phyloP scores from a whole-genome alignment of 768 basidiomycete genomes.

The Pleurotus platypus region DNA sequence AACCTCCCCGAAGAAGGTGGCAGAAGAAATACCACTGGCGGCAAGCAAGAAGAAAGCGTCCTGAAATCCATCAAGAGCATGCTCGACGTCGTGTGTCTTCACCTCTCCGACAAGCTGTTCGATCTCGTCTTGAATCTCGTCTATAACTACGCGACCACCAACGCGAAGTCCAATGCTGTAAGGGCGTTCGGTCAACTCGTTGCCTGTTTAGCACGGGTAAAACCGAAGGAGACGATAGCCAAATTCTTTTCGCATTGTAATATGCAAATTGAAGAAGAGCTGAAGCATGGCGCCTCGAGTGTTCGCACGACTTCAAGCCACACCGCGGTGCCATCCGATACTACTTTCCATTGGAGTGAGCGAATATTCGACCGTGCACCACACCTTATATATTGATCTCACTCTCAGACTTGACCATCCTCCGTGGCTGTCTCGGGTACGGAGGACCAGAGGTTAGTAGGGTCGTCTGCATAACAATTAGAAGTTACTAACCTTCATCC shows the following conservation, averaged over 20 bases:
- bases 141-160: constrained; percentile 83
- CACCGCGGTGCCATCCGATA: constrained; percentile 75
- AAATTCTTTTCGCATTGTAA: constrained; percentile 80
- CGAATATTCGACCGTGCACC: constrained; percentile 3
- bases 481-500: background rate
- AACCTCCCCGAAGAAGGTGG: constrained; percentile 96
- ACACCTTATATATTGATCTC: constrained; percentile 39
- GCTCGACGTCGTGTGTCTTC: constrained; percentile 77
- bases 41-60: constrained; percentile 76
- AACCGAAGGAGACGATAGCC: constrained; percentile 70
- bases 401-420: constrained; percentile 47
- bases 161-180: constrained; percentile 88
- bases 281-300: constrained; percentile 88
- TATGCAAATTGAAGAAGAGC: constrained; percentile 75
- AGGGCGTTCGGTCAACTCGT: constrained; percentile 87
- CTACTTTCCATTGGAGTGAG: constrained; percentile 92
- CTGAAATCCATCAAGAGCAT: constrained; percentile 78
- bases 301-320: constrained; percentile 76
- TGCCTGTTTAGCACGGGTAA: constrained; percentile 75
- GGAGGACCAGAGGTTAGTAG: constrained; percentile 57
- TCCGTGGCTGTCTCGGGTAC: constrained; percentile 79
- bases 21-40: constrained; percentile 77
- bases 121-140: constrained; percentile 83
- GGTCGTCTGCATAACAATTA: background rate
- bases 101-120: constrained; percentile 76